Evolutionary conservation across 495 filamentous ascomycete genomes (phyloP).

Genomic region (Baudoinia panamericana): DNA sequence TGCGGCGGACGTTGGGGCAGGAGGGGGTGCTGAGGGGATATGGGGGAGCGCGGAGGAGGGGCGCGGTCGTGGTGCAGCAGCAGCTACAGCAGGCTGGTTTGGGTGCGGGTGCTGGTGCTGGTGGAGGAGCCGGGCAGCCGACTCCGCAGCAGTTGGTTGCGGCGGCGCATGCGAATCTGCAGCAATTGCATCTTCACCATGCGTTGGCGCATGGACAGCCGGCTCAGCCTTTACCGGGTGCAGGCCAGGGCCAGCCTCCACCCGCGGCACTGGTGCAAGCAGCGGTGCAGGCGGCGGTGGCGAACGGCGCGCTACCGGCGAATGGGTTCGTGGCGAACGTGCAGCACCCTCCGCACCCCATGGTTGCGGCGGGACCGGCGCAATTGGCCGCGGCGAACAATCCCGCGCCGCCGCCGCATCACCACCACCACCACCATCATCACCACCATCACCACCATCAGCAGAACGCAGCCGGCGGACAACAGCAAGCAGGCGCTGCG

Average conservation of each 20-base stretch:
- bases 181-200: neutral
- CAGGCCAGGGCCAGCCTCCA: no score
- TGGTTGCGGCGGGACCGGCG: no score
- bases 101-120: neutral
- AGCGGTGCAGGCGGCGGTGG: no score
- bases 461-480: neutral
- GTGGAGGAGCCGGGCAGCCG: neutral
- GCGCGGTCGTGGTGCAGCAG: no score
- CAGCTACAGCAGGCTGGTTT: constrained; percentile 26
- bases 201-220: neutral
- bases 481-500: neutral
- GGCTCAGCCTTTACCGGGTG: no score
- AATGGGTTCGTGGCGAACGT: no score
- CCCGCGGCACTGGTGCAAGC: no score
- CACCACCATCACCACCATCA: constrained; percentile 1
- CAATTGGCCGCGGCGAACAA: neutral
- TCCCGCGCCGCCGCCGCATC: neutral
- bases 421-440: constrained; percentile 3
- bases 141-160: neutral
- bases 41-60: neutral
- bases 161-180: neutral
- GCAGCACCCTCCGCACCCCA: no score
- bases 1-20: neutral
- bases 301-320: no score
- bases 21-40: neutral